Evolutionary conservation across 2,329 filamentous ascomycete species (phyloP), one percentile per base, ranked within the genome.

Genomic region (Talaromyces amestolkiae): DNA sequence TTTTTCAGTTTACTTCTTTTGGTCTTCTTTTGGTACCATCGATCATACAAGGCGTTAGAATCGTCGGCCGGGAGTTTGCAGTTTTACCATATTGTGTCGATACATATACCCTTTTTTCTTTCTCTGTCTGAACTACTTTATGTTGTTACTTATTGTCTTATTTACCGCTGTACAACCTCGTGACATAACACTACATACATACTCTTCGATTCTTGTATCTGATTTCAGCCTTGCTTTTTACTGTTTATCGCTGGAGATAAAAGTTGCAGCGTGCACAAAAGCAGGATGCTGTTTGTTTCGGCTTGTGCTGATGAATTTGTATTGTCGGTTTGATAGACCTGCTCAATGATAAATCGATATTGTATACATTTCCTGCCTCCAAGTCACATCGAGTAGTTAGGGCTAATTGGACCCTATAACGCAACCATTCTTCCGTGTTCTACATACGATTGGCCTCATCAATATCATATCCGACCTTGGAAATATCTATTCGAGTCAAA

Each of bases 21-120:
- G 27, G 4, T 17, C 41, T 19, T n/a, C 31, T 64, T 64, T 64
- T 58, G 61, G 51, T 58, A 51, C 49, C 49, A 64, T 58, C n/a
- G 24, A 63, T 37, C 53, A 58, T 58, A 58, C 51, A 58, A 63
- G 51, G 51, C 49, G 61, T 62, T 62, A 54, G 61, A 63, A 35
- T 49, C 33, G 24, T 43, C 61, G 62, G 39, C 17, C 33, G 53
- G 53, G 53, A 37, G 53, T 56, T 56, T 56, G 53, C 53, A 56
- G 33, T 56, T 35, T 35, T 56, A 56, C 33, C 33, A 56, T 56
- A 39, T 56, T 24, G 33, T 43, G 56, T 60, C 54, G 27, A 53
- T 64, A 63, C 37, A 60, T 63, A 58, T 64, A 45, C 61, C 61
- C 49, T 60, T 64, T 37, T 24, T 27, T 60, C 37, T 45, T 39